Conservation (phyloP, 208 protist species). For the Acanthamoeba comandoni region DNA sequence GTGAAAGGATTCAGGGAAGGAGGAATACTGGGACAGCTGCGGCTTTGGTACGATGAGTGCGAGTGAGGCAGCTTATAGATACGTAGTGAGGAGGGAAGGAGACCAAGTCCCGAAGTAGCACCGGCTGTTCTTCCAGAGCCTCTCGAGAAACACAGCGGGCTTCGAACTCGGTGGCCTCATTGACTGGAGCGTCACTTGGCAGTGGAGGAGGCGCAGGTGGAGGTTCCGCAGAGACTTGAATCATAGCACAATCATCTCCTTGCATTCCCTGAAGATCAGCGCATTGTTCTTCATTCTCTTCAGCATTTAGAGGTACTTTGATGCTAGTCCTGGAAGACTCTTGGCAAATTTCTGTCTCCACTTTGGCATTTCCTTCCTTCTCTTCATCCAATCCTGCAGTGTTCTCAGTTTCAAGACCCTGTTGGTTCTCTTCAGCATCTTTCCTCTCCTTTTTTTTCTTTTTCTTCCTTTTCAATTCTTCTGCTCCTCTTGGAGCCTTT, state of each 20-base stretch:
- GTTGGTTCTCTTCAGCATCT: no score
- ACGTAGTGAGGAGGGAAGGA: slow-evolving; percentile 50
- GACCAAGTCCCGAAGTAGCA: not conserved
- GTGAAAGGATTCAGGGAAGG: not conserved
- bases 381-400: no score
- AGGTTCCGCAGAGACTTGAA: not conserved
- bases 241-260: not conserved
- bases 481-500: no score
- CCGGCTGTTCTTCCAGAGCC: not conserved
- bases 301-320: no score
- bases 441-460: no score
- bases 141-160: not conserved
- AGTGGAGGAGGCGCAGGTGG: slow-evolving; percentile 41
- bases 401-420: no score
- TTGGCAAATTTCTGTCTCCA: no score
- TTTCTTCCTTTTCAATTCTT: no score
- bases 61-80: not conserved
- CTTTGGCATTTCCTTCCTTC: no score
- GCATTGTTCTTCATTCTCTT: no score
- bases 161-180: slow-evolving; percentile 58
- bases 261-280: no score
- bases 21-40: slow-evolving; percentile 37
- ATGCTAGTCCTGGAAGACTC: no score
- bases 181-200: not conserved
- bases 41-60: slow-evolving; percentile 28